Conservation (phyloP, 139 green algal genomes). For the Chlorella sp. region DNA sequence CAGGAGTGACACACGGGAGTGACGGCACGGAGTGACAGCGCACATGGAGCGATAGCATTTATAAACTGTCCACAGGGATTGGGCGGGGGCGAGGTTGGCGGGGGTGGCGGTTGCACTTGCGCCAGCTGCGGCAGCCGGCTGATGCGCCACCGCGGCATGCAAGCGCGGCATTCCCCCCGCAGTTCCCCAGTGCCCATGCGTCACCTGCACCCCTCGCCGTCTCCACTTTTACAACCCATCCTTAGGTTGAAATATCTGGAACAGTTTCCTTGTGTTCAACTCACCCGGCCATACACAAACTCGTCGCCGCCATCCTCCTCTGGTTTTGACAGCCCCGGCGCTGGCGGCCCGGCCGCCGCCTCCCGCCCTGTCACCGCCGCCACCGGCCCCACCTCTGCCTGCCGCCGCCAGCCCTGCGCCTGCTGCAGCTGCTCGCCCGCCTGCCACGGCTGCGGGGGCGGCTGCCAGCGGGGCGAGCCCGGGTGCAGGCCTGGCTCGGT, state of each 20-base stretch:
- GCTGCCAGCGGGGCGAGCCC: neutral
- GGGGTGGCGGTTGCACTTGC: no score
- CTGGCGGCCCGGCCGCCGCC: neutral
- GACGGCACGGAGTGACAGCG: neutral
- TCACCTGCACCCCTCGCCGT: neutral
- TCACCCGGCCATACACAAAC: conserved; percentile 1
- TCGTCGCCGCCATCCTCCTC: neutral
- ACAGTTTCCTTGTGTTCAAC: neutral
- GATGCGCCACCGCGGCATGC: neutral
- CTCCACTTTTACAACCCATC: neutral
- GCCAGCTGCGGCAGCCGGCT: no score
- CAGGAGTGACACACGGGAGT: neutral
- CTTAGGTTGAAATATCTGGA: neutral
- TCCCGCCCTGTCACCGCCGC: neutral
- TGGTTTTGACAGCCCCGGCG: no score
- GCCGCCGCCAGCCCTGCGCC: neutral
- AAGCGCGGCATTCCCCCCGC: neutral
- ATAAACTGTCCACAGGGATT: no score
- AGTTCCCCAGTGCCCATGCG: no score
- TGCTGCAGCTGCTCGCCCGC: neutral
- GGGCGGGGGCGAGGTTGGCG: no score
- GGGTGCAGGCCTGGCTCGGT: conserved; percentile 3
- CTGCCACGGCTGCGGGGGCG: neutral
- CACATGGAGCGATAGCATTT: neutral
- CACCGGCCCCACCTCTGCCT: neutral